Base-by-base conservation (phyloP, 2,329 filamentous ascomycete species). In the Aureobasidium melanogenum region DNA sequence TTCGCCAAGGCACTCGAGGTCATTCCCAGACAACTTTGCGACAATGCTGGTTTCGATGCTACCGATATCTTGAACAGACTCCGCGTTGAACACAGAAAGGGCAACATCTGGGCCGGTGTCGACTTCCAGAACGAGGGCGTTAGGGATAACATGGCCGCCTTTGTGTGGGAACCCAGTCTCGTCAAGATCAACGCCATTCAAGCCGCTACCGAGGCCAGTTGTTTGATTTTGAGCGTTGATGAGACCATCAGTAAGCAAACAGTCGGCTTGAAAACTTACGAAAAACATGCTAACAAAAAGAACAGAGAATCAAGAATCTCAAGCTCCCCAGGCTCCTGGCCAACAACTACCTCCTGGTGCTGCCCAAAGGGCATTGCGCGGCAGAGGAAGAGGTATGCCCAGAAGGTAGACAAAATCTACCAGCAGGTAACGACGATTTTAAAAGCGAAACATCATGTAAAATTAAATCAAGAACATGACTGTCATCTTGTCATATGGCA, bases 121-220 rank as follows among this genome's bases (percentile, higher is more conserved):
- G 94, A 99, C 78, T 97, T 99, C 72, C 80, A 86, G 67, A 85
- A 91, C 70, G 94, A 99, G 78, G 92, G 92, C 64, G 89, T 97
- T 65, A 82, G 90, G 62, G 89, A 99, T 78, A 97, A 97, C 82
- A 88, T 97, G 83, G 88, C 90, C 73, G 87, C 84, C 61, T 99
- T 97, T 74, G 94, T 99, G 44, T 99, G 94, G 94, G 94, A 99
- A 78, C 94, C 94, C 6, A 88, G 89, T 51, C 80, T 97, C 66
- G 89, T 99, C 72, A 99, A 99, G 85, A 82, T 95, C 75, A 99
- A 99, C 75, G 94, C 94, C 67, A 88, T 99, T 66, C 91, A 96
- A 79, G 93, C 94, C 22, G 94, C 94, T 56, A 92, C 92, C 34
- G 94, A 99, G 78, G 94, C 94, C 24, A 89, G 88, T 68, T 99